Evolutionary conservation across 2,329 filamentous ascomycete genomes (phyloP).

Genomic region (Pyrenochaeta sp.): DNA sequence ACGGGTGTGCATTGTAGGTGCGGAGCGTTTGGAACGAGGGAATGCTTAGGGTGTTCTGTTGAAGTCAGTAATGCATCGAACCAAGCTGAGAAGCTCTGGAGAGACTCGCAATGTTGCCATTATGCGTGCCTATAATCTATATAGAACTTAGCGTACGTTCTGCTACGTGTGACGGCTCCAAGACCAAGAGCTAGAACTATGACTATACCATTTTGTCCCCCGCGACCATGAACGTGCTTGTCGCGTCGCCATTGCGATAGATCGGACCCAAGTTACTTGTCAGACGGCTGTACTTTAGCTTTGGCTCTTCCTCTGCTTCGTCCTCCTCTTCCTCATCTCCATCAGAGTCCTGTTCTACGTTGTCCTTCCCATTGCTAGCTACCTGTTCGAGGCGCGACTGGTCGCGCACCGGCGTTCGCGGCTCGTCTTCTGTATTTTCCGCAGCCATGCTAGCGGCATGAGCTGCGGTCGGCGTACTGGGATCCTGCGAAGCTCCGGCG

Average conservation of each 20-base stretch:
- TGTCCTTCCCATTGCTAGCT: constrained; percentile 32
- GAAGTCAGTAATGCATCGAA: constrained; percentile 16
- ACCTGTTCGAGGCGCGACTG: constrained; percentile 21
- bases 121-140: constrained; percentile 91
- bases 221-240: constrained; percentile 86
- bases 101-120: constrained; percentile 87
- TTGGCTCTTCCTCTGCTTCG: constrained; percentile 91
- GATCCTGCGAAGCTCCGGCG: constrained; percentile 27
- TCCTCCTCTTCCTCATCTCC: constrained; percentile 70
- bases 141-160: constrained; percentile 58
- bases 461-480: constrained; percentile 35
- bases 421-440: constrained; percentile 43
- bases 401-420: constrained; percentile 46
- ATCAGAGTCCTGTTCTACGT: constrained; percentile 37
- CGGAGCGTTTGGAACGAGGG: constrained; percentile 82
- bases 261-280: constrained; percentile 81
- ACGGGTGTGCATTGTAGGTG: constrained; percentile 85
- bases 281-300: constrained; percentile 88
- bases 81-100: neutral
- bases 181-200: constrained; percentile 17
- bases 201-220: constrained; percentile 91
- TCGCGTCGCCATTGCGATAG: constrained; percentile 95
- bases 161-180: constrained; percentile 65
- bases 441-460: constrained; percentile 54
- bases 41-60: constrained; percentile 82